Evolutionary conservation across 2,329 filamentous ascomycete genomes (phyloP).

Genomic region (Alternaria dauci): DNA sequence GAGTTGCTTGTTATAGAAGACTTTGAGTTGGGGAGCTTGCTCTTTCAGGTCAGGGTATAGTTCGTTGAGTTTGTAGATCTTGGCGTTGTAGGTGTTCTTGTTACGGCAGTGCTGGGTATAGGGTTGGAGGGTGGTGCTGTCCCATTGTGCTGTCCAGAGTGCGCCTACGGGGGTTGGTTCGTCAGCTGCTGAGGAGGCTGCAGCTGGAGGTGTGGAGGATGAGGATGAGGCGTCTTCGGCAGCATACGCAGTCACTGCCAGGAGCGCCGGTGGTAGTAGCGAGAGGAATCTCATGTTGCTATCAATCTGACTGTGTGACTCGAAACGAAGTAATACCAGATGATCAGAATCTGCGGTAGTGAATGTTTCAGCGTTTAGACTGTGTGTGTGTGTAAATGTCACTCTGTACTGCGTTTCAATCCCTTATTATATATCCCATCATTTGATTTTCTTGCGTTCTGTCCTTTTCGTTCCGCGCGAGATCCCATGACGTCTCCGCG

Average conservation of each 20-base stretch:
- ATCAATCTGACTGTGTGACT: not conserved
- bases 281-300: slow-evolving; percentile 36
- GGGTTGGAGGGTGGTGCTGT: slow-evolving; percentile 25
- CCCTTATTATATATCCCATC: not conserved
- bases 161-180: slow-evolving; percentile 42
- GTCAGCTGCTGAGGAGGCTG: slow-evolving; percentile 19
- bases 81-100: slow-evolving; percentile 30
- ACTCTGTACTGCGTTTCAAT: not conserved
- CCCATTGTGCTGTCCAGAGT: slow-evolving; percentile 45
- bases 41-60: slow-evolving; percentile 45
- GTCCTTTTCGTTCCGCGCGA: slow-evolving; percentile 23
- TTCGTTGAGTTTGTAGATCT: slow-evolving; percentile 43
- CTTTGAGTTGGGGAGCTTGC: slow-evolving; percentile 46
- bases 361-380: not conserved
- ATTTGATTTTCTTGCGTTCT: slow-evolving; percentile 16
- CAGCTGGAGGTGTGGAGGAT: slow-evolving; percentile 21
- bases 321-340: not conserved
- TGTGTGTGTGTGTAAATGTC: not conserved
- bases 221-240: slow-evolving; percentile 15
- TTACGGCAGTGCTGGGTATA: slow-evolving; percentile 35
- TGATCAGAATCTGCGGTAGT: not conserved
- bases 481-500: slow-evolving; percentile 10
- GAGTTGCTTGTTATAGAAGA: slow-evolving; percentile 48
- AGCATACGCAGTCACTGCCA: slow-evolving; percentile 31
- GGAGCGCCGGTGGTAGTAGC: slow-evolving; percentile 33